Base-by-base conservation (phyloP, 768 basidiomycete species). In the Russula foetens region DNA sequence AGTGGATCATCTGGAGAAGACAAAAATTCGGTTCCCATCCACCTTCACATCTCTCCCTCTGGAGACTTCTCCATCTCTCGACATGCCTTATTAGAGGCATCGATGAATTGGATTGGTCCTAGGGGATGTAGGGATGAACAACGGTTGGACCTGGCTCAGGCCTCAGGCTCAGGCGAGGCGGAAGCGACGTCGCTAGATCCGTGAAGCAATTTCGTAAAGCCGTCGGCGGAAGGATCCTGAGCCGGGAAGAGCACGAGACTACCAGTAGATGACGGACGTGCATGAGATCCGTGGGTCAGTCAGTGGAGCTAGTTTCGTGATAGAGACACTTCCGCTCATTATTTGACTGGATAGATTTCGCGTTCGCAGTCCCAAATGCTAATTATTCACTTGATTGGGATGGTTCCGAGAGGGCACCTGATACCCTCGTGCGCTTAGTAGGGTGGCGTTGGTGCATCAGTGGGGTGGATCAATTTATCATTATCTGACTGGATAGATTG, bases 321-420 rank as follows among this genome's bases (percentile, higher is more conserved):
- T 24, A 43, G 43, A 33, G 24, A 46, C 45, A 15, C 45, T 23
- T 29, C 41, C 5, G 41, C 24, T n/a, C n/a, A n/a, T n/a, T n/a
- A n/a, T 85, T 86, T 69, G 88, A 97, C 74, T 83, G 84, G 79
- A 75, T 97, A 64, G 88, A 97, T 72, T 98, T 90, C 68, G 95
- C 94, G 7, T 98, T 98, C 67, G 92, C 87, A 19, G 69, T 92
- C 23, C 92, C 90, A 0, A 80, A 80, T 53, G 71, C 76, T 21
- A 68, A 77, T 58, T 79, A 72, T 66, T 70, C 66, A 28, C 73
- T 97, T 14, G 68, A 73, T 14, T 94, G 88, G 82, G 89, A 90
- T 63, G 80, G 83, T 58, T 72, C 80, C 39, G 73, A 77, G 43
- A 74, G 73, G 9, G 81, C 81, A 1, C 79, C 82, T 24, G 66